phyloP scores from a whole-genome alignment of 2,329 filamentous ascomycete genomes.

The Chrysoporthe austroafricana region DNA sequence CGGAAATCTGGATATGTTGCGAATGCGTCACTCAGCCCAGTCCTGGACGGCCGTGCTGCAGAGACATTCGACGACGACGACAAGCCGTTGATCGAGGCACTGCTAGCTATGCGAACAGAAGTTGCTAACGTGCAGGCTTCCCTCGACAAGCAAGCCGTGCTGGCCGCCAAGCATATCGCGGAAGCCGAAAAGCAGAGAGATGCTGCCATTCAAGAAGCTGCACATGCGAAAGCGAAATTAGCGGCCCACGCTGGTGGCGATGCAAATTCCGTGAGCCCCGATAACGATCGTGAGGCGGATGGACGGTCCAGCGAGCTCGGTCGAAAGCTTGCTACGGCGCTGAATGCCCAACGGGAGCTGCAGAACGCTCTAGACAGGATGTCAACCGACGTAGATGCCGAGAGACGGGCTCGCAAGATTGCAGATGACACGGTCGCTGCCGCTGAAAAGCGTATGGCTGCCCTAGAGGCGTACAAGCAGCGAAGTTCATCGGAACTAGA shows the following conservation, averaged over 20 bases:
- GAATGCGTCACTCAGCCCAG: conserved; percentile 69
- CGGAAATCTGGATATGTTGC: conserved; percentile 86
- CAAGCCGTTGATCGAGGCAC: conserved; percentile 85
- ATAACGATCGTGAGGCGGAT: conserved; percentile 62
- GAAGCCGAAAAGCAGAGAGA: conserved; percentile 95
- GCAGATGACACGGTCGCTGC: conserved; percentile 87
- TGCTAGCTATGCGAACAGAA: conserved; percentile 89
- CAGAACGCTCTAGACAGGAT: conserved; percentile 74
- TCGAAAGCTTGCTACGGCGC: conserved; percentile 78
- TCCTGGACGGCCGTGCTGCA: conserved; percentile 74
- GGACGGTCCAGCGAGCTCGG: conserved; percentile 76
- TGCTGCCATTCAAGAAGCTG: conserved; percentile 89
- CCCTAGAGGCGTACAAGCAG: conserved; percentile 83
- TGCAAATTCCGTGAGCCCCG: conserved; percentile 57
- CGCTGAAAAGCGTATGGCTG: conserved; percentile 79
- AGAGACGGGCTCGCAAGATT: conserved; percentile 78
- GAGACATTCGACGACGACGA: conserved; percentile 92
- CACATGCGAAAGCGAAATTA: conserved; percentile 91
- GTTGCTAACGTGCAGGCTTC: conserved; percentile 86
- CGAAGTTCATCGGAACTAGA: conserved; percentile 85
- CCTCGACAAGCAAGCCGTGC: conserved; percentile 83
- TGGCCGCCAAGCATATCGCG: conserved; percentile 86
- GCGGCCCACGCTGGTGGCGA: conserved; percentile 75
- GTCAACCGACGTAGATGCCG: conserved; percentile 73
- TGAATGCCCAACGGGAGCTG: conserved; percentile 81